A percentile compares a stretch with the other conserved stretches of the same genome.
These are phyloP conservation scores for Benincasa hispida DNA, from an alignment of 306 rosid species.

Conservation along the genomic window DNA sequence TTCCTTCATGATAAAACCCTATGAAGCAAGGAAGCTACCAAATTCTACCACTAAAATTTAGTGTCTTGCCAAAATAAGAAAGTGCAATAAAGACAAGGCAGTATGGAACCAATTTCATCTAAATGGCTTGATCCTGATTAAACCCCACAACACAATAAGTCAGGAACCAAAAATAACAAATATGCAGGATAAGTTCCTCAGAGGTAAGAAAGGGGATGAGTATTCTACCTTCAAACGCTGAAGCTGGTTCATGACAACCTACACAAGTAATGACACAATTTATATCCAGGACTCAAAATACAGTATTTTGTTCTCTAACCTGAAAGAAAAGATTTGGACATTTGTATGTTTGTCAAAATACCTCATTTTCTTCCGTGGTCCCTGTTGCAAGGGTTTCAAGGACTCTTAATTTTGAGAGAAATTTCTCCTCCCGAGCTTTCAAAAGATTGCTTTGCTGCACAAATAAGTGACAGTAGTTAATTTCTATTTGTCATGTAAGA, in stretches of 20 bases:
- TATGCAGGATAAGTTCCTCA: neutral
- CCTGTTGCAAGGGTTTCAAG: constrained; percentile 79
- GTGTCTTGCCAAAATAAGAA: neutral
- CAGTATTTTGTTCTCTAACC: neutral
- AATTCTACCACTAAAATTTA: neutral
- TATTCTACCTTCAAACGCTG: constrained; percentile 64
- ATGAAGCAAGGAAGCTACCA: neutral
- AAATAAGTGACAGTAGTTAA: constrained; percentile 17
- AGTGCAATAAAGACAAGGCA: neutral
- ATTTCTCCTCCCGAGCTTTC: constrained; percentile 78
- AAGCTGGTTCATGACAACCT: constrained; percentile 68
- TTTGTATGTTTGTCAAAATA: constrained; percentile 12
- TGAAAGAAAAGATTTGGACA: constrained; percentile 11
- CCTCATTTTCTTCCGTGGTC: constrained; percentile 74
- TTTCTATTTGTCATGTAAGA: constrained; percentile 8
- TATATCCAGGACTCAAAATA: constrained; percentile 7
- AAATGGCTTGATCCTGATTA: neutral
- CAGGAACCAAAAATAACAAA: constrained; percentile 7
- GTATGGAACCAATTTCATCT: neutral
- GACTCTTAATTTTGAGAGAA: constrained; percentile 50
- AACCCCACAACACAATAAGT: neutral
- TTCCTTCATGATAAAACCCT: neutral
- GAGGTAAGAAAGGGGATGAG: constrained; percentile 11
- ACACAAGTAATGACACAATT: constrained; percentile 15
- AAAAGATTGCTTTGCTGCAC: constrained; percentile 62